A percentile compares a stretch with the other conserved stretches of the same genome.
These are phyloP conservation scores for Metahyphopichia silvanorum DNA, from an alignment of 805 yeast species.

Conservation along the genomic window DNA sequence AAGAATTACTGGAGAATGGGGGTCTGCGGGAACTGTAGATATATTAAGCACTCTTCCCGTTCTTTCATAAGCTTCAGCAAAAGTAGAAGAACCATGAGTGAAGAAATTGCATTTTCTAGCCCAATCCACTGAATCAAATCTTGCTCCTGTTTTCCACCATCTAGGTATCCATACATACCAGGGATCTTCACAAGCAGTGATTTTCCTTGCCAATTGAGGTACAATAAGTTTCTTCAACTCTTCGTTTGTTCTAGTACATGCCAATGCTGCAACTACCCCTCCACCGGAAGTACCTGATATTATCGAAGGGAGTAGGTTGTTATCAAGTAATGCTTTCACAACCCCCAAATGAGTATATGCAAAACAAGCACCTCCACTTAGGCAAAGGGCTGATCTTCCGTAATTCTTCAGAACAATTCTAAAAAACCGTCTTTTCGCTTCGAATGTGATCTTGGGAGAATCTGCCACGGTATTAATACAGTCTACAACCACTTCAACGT, in stretches of 20 bases:
- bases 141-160: constrained; percentile 73
- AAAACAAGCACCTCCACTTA: constrained; percentile 80
- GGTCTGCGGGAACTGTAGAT: constrained; percentile 78
- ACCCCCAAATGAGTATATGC: constrained; percentile 78
- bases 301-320: constrained; percentile 62
- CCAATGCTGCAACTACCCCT: constrained; percentile 70
- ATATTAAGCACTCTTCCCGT: constrained; percentile 73
- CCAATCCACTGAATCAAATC: constrained; percentile 75
- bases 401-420: constrained; percentile 57
- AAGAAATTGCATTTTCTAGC: constrained; percentile 67
- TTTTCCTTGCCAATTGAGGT: constrained; percentile 59
- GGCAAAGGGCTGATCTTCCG: constrained; percentile 69
- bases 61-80: constrained; percentile 61
- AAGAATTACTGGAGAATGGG: constrained; percentile 75
- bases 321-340: constrained; percentile 65
- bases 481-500: constrained; percentile 49
- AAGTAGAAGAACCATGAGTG: constrained; percentile 70
- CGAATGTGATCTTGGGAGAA: constrained; percentile 32
- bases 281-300: constrained; percentile 83
- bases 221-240: constrained; percentile 55
- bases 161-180: constrained; percentile 58
- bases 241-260: constrained; percentile 65
- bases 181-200: constrained; percentile 69
- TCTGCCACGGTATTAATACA: constrained; percentile 44
- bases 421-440: constrained; percentile 51